These are phyloP conservation scores for Brettanomyces naardenensis DNA, from an alignment of 805 yeast species.

Conservation along the genomic window DNA sequence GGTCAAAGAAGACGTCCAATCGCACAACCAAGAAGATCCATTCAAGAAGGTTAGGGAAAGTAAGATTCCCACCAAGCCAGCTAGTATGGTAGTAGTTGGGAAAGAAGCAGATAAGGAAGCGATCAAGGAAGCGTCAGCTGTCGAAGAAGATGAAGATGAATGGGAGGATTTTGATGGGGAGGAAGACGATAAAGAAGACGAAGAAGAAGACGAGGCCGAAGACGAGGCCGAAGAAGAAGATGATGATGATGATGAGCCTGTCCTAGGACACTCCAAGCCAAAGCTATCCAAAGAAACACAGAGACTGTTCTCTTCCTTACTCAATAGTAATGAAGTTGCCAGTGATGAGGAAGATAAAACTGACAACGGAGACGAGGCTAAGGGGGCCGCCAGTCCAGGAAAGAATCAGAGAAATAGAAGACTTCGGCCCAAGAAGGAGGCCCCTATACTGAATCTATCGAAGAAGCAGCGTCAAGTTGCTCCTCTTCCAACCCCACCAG, in stretches of 20 bases:
- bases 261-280: constrained; percentile 1
- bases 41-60: constrained; percentile 4
- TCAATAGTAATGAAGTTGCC: no score
- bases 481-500: background rate
- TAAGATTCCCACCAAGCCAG: background rate
- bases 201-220: constrained; percentile 3
- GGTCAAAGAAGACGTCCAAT: constrained; percentile 12
- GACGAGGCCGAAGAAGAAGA: constrained; percentile 6
- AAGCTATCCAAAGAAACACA: constrained; percentile 5
- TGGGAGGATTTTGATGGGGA: background rate
- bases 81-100: constrained; percentile 3
- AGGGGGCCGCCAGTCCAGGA: no score
- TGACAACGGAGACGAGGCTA: background rate
- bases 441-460: no score
- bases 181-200: constrained; percentile 2
- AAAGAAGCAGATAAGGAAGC: constrained; percentile 3
- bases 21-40: constrained; percentile 4
- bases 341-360: background rate
- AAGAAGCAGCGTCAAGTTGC: no score
- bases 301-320: constrained; percentile 6
- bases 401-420: no score
- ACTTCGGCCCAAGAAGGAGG: no score
- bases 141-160: constrained; percentile 1
- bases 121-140: constrained; percentile 6
- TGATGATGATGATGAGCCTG: constrained; percentile 4